phyloP scores from a whole-genome alignment of 2,329 filamentous ascomycete species.

The Trematosphaeria pertusa region DNA sequence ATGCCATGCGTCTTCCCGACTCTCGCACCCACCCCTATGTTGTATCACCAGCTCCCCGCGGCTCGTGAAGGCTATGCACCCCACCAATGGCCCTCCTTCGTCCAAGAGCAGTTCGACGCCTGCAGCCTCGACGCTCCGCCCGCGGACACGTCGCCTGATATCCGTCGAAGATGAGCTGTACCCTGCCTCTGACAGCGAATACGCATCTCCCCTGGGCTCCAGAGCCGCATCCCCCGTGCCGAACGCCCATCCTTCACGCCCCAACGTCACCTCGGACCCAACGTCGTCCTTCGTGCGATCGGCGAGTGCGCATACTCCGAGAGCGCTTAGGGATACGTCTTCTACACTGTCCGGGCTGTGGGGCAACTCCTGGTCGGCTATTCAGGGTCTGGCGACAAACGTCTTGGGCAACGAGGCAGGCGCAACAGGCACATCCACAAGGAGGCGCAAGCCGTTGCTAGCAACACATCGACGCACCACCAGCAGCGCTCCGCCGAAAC shows the following conservation, averaged over 20 bases:
- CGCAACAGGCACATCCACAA: constrained; percentile 27
- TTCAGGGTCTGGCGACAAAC: constrained; percentile 58
- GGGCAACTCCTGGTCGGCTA: constrained; percentile 57
- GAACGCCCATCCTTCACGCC: constrained; percentile 43
- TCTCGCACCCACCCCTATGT: constrained; percentile 41
- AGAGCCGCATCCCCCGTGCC: constrained; percentile 52
- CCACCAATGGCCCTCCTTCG: constrained; percentile 48
- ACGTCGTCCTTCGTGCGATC: constrained; percentile 33
- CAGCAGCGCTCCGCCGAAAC: constrained; percentile 50
- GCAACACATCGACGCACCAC: constrained; percentile 36
- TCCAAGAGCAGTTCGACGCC: constrained; percentile 50
- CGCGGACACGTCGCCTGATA: constrained; percentile 55
- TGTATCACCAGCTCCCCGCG: constrained; percentile 39
- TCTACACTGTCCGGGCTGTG: constrained; percentile 52
- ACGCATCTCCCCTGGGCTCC: constrained; percentile 49
- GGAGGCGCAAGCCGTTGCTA: constrained; percentile 41
- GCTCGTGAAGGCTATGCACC: constrained; percentile 48
- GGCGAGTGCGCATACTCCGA: constrained; percentile 29
- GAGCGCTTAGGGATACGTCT: constrained; percentile 29
- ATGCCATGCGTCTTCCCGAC: constrained; percentile 42
- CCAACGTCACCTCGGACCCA: constrained; percentile 37
- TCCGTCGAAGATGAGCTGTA: constrained; percentile 56
- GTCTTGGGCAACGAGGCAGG: constrained; percentile 52
- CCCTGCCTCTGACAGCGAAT: constrained; percentile 39
- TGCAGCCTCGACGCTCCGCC: constrained; percentile 51